Evolutionary conservation across 352 stramenopile genomes (phyloP), one percentile per base, ranked within the genome.

Genomic region (Blastocystis sp.): DNA sequence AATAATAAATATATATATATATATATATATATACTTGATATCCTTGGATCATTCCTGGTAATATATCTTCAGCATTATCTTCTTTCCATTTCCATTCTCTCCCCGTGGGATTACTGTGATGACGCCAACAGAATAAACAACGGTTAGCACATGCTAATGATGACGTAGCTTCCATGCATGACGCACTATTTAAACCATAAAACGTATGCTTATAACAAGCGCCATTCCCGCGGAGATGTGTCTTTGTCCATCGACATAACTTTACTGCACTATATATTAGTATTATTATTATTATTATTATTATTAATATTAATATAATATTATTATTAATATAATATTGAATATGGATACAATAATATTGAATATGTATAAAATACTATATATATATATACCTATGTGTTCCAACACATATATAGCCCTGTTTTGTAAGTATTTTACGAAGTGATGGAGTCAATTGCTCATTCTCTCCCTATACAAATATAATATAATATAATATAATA

Each of bases 141-240:
- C 95, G 95, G 73, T 96, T 96, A 19, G 87, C 89, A 71, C 89
- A 97, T 11, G 89, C 88, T 4, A 97, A 66, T 66, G 77, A 91
- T 5, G 89, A 86, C 16, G 89, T 95, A 11, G 84, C 89, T 74
- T 97, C 89, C 88, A 97, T 97, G 68, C 88, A 97, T 73, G 76
- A 91, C 7, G 56, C 46, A 28, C 46, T 57, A 28, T 84, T 95
- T 64, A 97, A 95, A n/a, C 87, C 88, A 68, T 95, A 96, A 70
- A 94, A 95, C 13, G 84, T 93, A 68, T 96, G 89, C 70, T 96
- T 96, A 77, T 96, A 96, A 71, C 88, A 96, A 13, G 86, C 88
- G 34, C 88, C 88, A 36, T 86, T 77, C 18, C 89, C 88, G 33
- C 87, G 79, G 11, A 97, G 72, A 64, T 96, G 88, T 69, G 95